Evolutionary conservation across 345 rosid genomes (phyloP).

Genomic region (Lumnitzera racemosa): DNA sequence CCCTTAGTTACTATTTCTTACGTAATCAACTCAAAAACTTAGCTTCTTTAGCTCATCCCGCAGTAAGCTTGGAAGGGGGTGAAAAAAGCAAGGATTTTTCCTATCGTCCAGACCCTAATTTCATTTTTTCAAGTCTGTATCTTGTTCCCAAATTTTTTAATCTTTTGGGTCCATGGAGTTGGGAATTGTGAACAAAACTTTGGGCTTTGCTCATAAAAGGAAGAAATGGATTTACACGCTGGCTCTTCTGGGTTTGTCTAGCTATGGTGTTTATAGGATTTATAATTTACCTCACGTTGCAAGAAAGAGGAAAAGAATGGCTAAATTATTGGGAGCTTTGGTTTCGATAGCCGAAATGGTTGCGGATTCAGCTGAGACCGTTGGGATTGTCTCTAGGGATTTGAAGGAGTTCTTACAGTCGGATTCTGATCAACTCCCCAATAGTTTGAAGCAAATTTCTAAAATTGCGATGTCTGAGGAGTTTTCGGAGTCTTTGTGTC

Average conservation of each 20-base stretch:
- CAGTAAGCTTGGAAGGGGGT: too few species aligned
- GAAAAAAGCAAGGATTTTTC: too few species aligned
- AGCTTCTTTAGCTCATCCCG: too few species aligned
- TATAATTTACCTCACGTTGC: slow-evolving; percentile 59
- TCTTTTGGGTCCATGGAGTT: slow-evolving; percentile 35
- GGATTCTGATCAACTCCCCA: slow-evolving; percentile 73
- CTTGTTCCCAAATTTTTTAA: too few species aligned
- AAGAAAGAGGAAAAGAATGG: slow-evolving; percentile 50
- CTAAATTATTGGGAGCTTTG: slow-evolving; percentile 49
- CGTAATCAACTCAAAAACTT: too few species aligned
- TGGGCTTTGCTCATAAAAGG: slow-evolving; percentile 37
- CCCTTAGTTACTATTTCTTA: too few species aligned
- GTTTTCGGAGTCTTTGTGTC: slow-evolving; percentile 45
- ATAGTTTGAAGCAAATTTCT: slow-evolving; percentile 76
- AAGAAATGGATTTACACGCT: slow-evolving; percentile 54
- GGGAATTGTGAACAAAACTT: slow-evolving; percentile 33
- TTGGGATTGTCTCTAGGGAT: slow-evolving; percentile 57
- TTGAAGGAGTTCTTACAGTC: slow-evolving; percentile 60
- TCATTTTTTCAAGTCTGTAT: too few species aligned
- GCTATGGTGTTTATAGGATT: slow-evolving; percentile 70
- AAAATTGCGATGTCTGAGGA: slow-evolving; percentile 65
- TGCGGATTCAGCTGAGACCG: slow-evolving; percentile 62
- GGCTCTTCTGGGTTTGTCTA: slow-evolving; percentile 55
- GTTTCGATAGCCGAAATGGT: slow-evolving; percentile 60
- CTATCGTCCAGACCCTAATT: too few species aligned